Percentiles rank a stretch among this genome's conserved stretches.
Conservation (phyloP, 331 rosid genomes). For the Stylosanthes scabra region DNA sequence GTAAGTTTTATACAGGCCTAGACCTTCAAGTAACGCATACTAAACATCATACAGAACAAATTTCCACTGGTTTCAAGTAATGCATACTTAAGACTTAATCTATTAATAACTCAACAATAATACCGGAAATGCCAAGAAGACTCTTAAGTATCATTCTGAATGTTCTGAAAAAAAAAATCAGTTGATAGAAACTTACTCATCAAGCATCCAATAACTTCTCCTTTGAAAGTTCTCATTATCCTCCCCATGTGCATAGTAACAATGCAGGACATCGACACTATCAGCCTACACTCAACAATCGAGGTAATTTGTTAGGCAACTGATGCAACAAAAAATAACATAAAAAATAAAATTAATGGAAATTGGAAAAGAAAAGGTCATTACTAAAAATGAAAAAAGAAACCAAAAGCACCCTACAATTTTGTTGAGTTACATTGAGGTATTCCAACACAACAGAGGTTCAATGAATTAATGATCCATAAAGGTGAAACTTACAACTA, state of each 20-base stretch:
- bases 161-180: slow-evolving; percentile 6
- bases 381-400: no score
- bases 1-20: background rate
- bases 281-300: slow-evolving; percentile 59
- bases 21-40: background rate
- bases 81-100: background rate
- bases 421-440: slow-evolving; percentile 14
- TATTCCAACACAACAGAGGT: slow-evolving; percentile 29
- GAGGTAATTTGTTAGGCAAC: slow-evolving; percentile 34
- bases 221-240: slow-evolving; percentile 73
- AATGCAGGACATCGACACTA: slow-evolving; percentile 71
- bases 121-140: background rate
- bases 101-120: slow-evolving; percentile 11
- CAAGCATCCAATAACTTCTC: slow-evolving; percentile 89
- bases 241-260: slow-evolving; percentile 89
- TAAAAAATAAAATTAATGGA: background rate
- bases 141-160: background rate
- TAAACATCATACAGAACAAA: background rate
- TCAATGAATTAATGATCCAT: slow-evolving; percentile 28
- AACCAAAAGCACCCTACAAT: background rate
- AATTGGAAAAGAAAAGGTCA: background rate
- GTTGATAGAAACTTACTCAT: slow-evolving; percentile 54
- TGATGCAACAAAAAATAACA: slow-evolving; percentile 17
- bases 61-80: background rate
- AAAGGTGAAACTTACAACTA: slow-evolving; percentile 64